Percentiles rank a stretch among this genome's conserved stretches.
Conservation (phyloP, 2,329 filamentous ascomycete genomes). For the Trichoderma koningiopsis region DNA sequence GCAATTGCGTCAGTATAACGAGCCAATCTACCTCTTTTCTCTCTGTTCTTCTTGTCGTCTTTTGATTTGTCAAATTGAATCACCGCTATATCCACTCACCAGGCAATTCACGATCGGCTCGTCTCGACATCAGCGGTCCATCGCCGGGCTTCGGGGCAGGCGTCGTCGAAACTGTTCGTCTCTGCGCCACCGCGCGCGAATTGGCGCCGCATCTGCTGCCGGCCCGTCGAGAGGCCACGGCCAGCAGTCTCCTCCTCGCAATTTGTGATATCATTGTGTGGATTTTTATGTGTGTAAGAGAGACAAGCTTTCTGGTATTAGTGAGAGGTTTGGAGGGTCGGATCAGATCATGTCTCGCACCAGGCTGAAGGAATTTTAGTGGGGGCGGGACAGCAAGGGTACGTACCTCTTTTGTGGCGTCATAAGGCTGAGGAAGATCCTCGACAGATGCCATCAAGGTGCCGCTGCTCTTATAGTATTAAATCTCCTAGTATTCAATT, state of each 20-base stretch:
- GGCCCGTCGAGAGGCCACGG: constrained; percentile 30
- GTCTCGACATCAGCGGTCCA: constrained; percentile 65
- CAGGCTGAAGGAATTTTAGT: constrained; percentile 25
- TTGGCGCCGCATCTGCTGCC: constrained; percentile 23
- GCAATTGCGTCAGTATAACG: not conserved
- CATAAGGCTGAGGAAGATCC: constrained; percentile 23
- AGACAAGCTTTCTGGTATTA: not conserved
- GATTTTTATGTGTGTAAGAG: not conserved
- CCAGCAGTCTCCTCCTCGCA: constrained; percentile 32
- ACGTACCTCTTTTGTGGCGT: constrained; percentile 20
- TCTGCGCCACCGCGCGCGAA: constrained; percentile 34
- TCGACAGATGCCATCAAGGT: constrained; percentile 6
- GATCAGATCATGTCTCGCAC: constrained; percentile 20
- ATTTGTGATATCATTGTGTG: constrained; percentile 29
- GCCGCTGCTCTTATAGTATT: not conserved
- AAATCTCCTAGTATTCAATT: not conserved
- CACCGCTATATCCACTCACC: constrained; percentile 42
- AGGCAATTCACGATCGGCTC: constrained; percentile 67
- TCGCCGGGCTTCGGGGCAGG: constrained; percentile 61
- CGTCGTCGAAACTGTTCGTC: constrained; percentile 54
- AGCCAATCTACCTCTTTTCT: not conserved
- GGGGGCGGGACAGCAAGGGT: not conserved
- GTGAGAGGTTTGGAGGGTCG: not conserved
- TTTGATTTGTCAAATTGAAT: not conserved
- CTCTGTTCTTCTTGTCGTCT: not conserved